Conservation (phyloP, 768 basidiomycete species). For the Boletus patriciae region DNA sequence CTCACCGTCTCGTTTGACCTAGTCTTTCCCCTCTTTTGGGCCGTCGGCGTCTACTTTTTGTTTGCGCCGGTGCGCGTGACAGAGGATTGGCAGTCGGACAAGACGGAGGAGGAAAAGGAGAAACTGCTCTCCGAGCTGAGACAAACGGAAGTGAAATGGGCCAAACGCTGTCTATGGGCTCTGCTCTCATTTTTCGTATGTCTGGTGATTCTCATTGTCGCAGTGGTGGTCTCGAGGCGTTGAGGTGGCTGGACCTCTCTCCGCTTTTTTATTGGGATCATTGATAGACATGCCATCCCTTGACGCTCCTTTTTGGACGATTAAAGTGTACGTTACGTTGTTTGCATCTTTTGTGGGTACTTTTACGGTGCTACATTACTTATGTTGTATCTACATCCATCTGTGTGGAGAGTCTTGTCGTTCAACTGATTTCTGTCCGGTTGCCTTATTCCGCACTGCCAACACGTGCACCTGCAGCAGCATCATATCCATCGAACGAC, state of each 20-base stretch:
- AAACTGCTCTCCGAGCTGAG: slow-evolving; percentile 49
- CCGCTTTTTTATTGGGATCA: background rate
- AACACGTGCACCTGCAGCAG: background rate
- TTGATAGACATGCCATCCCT: background rate
- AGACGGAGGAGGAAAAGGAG: slow-evolving; percentile 51
- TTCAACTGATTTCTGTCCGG: too few species aligned
- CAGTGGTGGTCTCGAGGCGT: slow-evolving; percentile 21
- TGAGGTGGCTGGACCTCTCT: slow-evolving; percentile 18
- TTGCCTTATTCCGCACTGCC: background rate
- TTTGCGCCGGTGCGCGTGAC: slow-evolving; percentile 50
- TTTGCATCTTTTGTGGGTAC: background rate
- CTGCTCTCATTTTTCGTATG: slow-evolving; percentile 45
- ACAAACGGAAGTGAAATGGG: slow-evolving; percentile 54
- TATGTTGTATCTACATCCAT: slow-evolving; percentile 6
- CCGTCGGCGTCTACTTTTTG: slow-evolving; percentile 56
- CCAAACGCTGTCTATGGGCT: slow-evolving; percentile 54
- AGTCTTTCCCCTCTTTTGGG: slow-evolving; percentile 68
- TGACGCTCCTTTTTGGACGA: slow-evolving; percentile 8
- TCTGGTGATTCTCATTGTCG: slow-evolving; percentile 31
- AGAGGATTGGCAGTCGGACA: slow-evolving; percentile 56
- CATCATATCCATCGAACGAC: background rate
- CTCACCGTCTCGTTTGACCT: background rate
- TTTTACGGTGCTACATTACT: slow-evolving; percentile 4
- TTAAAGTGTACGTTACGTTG: slow-evolving; percentile 11
- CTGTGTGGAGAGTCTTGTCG: background rate